These are phyloP conservation scores for Arabidopsis suecica DNA, from an alignment of 345 rosid species.

Conservation along the genomic window DNA sequence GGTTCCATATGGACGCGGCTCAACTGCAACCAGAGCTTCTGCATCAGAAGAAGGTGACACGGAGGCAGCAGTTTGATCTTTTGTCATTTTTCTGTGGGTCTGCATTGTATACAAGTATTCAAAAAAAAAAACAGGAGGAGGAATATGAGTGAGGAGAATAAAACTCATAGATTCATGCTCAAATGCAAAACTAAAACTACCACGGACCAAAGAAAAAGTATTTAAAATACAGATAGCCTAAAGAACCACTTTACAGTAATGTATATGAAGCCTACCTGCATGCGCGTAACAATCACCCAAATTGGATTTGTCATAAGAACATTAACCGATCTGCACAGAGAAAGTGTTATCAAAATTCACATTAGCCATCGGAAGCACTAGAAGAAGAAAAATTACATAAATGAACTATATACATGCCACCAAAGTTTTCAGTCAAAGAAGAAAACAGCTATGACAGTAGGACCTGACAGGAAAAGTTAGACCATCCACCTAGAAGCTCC, in stretches of 20 bases:
- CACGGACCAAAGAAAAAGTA: not conserved
- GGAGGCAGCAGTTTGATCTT: slow-evolving; percentile 39
- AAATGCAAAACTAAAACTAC: not conserved
- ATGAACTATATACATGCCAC: slow-evolving; percentile 21
- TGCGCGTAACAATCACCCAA: slow-evolving; percentile 96
- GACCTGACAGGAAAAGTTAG: slow-evolving; percentile 16
- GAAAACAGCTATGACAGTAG: not conserved
- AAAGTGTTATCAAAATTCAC: slow-evolving; percentile 38
- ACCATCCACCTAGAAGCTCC: slow-evolving; percentile 21
- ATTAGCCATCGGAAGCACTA: slow-evolving; percentile 2
- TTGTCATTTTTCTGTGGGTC: slow-evolving; percentile 75
- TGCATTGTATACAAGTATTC: slow-evolving; percentile 47
- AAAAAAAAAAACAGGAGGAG: slow-evolving; percentile 30
- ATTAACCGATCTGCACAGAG: slow-evolving; percentile 71
- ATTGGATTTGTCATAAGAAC: slow-evolving; percentile 94
- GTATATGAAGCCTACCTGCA: slow-evolving; percentile 70
- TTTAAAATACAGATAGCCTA: not conserved
- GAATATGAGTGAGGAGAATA: slow-evolving; percentile 1
- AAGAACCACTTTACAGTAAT: not conserved
- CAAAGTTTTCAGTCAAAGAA: not conserved
- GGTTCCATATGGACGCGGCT: slow-evolving; percentile 75
- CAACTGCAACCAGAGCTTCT: slow-evolving; percentile 50
- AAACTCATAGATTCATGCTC: slow-evolving; percentile 4
- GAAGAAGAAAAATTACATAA: not conserved
- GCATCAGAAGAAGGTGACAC: slow-evolving; percentile 53